Evolutionary conservation across 192 early-diverging fungal genomes (phyloP), one percentile per base, ranked within the genome.

Genomic region (Linnemannia zychae): DNA sequence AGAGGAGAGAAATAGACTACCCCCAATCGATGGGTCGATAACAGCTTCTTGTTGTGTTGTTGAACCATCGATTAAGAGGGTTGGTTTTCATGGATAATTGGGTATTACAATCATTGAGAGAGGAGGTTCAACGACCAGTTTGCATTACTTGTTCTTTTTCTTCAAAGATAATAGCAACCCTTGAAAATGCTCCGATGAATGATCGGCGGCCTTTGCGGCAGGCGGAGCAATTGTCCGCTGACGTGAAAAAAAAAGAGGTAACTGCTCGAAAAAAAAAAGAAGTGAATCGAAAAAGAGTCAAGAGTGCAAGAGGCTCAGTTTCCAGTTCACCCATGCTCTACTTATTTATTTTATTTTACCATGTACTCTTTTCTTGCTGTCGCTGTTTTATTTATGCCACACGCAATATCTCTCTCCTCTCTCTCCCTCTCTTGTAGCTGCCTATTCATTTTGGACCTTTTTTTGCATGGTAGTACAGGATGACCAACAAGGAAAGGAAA

Each of bases 401-500:
- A n/a, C n/a, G n/a, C n/a, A n/a, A n/a, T 44, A 9, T 34, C 31
- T 37, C 12, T 67, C 65, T 67, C 11, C 24, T 37, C 12, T 37
- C 22, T 33, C 7, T 37, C 4, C 31, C 16, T 4, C 34, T 37
- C 33, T 16, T 33, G 34, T 15, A 33, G 33, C 31, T 6, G 13
- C n/a, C 36, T 38, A 20, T 68, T 40, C 36, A 40, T 40, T 38
- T 40, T 40, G 33, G 36, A 15, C 37, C 6, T 0, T 36, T 18
- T 20, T n/a, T n/a, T n/a, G n/a, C 65, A 38, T 71, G n/a, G 24
- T 46, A 38, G 69, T 46, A 46, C 69, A 71, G 20, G 69, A 38
- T 68, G 69, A 44, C 24, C 69, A 71, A 71, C 37, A 71, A 38
- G n/a, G 40, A 71, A 71, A 71, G 40, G 24, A 33, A 46, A 70